Evolutionary conservation across 1,284 basidiomycete species (phyloP).

Genomic region (Pyrrhoderma noxium): DNA sequence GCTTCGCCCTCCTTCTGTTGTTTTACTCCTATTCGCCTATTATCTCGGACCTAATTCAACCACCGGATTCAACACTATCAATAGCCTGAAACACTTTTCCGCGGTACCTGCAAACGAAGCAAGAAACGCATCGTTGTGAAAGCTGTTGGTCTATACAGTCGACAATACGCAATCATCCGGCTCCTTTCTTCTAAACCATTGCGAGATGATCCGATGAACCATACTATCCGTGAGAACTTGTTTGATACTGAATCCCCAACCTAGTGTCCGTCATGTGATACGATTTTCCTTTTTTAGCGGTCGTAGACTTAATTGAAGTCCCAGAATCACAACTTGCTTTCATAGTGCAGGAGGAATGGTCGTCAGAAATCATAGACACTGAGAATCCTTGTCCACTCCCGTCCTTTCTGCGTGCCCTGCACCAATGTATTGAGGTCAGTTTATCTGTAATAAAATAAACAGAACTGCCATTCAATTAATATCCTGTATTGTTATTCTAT

Average conservation of each 20-base stretch:
- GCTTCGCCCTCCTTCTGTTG: neutral
- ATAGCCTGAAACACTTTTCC: slow-evolving; percentile 65
- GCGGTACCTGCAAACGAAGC: slow-evolving; percentile 47
- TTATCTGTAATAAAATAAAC: too few relatives aligned
- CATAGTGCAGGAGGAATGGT: slow-evolving; percentile 77
- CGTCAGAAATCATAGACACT: slow-evolving; percentile 44
- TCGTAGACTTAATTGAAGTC: slow-evolving; percentile 54
- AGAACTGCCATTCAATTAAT: neutral
- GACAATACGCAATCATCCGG: slow-evolving; percentile 52
- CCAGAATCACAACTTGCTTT: slow-evolving; percentile 48
- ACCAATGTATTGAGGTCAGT: slow-evolving; percentile 55
- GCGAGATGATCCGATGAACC: slow-evolving; percentile 57
- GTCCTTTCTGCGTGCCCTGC: slow-evolving; percentile 48
- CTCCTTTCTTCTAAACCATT: slow-evolving; percentile 45
- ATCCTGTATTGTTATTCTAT: too few relatives aligned
- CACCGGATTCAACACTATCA: neutral
- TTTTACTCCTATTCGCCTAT: neutral
- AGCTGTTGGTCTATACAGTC: slow-evolving; percentile 54
- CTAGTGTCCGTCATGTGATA: too few relatives aligned
- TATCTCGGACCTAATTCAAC: too few relatives aligned
- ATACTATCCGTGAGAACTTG: slow-evolving; percentile 69
- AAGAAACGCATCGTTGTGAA: slow-evolving; percentile 54
- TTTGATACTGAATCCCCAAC: neutral
- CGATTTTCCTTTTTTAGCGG: slow-evolving; percentile 33
- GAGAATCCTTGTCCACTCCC: slow-evolving; percentile 43